Conservation (phyloP, 345 rosid genomes). For the Conringia planisiliqua region DNA sequence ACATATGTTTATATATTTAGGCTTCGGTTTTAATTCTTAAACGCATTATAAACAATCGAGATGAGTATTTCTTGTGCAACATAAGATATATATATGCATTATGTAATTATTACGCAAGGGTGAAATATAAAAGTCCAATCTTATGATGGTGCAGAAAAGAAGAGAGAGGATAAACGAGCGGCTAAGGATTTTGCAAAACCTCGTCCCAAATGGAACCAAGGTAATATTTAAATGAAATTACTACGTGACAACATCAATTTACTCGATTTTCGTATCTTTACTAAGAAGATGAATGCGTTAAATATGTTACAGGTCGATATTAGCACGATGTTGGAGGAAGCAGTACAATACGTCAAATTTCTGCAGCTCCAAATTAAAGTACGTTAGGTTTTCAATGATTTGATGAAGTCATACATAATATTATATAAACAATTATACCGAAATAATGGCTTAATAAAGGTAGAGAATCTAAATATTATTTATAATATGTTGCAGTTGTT, state of each 20-base stretch:
- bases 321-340: conserved; percentile 94
- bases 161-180: conserved; percentile 81
- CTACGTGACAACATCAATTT: neutral
- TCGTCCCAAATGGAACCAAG: conserved; percentile 88
- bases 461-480: neutral
- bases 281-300: neutral
- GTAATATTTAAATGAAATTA: conserved; percentile 24
- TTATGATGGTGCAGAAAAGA: conserved; percentile 55
- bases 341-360: conserved; percentile 75
- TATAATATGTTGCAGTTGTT: conserved; percentile 43
- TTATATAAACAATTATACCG: neutral
- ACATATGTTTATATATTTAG: neutral
- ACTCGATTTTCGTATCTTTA: neutral
- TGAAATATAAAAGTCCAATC: neutral
- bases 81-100: neutral
- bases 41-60: neutral
- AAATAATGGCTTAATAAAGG: neutral
- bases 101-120: neutral
- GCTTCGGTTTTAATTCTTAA: neutral
- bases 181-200: conserved; percentile 63
- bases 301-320: conserved; percentile 58
- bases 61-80: too few species aligned
- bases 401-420: neutral
- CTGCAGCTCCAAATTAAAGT: conserved; percentile 82
- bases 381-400: neutral